A percentile compares a stretch with the other conserved stretches of the same genome.
phyloP scores from a whole-genome alignment of 2,329 filamentous ascomycete genomes.

The Pochonia chlamydosporia region DNA sequence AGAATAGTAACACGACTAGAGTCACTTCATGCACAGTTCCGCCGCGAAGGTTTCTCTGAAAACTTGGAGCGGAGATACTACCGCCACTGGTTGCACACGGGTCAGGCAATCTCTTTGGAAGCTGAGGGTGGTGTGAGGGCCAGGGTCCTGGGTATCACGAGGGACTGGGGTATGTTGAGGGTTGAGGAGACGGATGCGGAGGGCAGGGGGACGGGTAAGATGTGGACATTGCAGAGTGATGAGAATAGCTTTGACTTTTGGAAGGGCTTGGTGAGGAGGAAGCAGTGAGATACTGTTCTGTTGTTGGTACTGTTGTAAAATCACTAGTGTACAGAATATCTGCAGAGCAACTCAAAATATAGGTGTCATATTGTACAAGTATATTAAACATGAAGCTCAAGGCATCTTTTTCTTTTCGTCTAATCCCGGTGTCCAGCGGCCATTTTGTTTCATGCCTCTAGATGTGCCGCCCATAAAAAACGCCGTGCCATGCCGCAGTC shows the following conservation, averaged over 20 bases:
- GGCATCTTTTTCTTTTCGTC: slow-evolving; percentile 8
- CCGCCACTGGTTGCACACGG: slow-evolving; percentile 76
- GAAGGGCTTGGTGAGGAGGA: slow-evolving; percentile 76
- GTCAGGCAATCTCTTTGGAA: slow-evolving; percentile 69
- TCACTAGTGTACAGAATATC: slow-evolving; percentile 5
- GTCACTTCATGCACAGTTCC: slow-evolving; percentile 68
- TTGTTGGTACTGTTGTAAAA: slow-evolving; percentile 1
- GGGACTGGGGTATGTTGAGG: slow-evolving; percentile 82
- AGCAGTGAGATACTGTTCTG: too few species aligned
- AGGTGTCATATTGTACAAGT: slow-evolving; percentile 12
- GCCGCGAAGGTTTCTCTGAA: slow-evolving; percentile 66
- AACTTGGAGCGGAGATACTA: slow-evolving; percentile 76
- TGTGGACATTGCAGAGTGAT: slow-evolving; percentile 86
- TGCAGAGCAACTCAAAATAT: background rate
- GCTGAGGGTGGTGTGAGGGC: slow-evolving; percentile 70
- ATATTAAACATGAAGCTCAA: slow-evolving; percentile 8
- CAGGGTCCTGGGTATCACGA: slow-evolving; percentile 77
- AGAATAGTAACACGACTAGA: slow-evolving; percentile 76
- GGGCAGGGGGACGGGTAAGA: slow-evolving; percentile 67
- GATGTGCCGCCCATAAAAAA: slow-evolving; percentile 26
- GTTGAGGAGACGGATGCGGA: slow-evolving; percentile 76
- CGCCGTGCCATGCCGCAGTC: slow-evolving; percentile 48
- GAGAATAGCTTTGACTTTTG: slow-evolving; percentile 99
- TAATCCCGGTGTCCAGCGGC: slow-evolving; percentile 22
- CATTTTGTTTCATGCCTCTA: slow-evolving; percentile 15